Base-by-base conservation (phyloP, 371 early-diverging fungal genomes). In the Mucor lusitanicus region DNA sequence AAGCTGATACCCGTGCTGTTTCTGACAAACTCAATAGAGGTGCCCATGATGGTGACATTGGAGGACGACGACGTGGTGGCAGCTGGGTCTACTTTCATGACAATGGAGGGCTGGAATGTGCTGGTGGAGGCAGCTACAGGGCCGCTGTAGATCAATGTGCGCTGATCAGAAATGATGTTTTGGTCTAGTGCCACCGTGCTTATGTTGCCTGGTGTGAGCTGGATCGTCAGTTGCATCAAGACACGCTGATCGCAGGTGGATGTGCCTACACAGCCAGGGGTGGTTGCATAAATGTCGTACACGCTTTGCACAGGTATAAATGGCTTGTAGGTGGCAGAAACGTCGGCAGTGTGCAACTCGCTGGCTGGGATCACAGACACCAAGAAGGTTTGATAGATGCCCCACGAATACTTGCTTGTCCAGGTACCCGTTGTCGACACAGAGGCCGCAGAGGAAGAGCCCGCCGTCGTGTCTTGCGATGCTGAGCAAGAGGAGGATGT, bases 221-320 rank as follows among this genome's bases (percentile, higher is more conserved):
- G 69, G 23, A 89, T 61, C 3, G 68, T 67, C 3, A 90, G 72
- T 17, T 80, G 74, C 11, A 85, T 83, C 32, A 81, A 75, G 1
- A 80, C 78, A 25, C 90, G 84, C 63, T 76, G 71, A 33, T 69
- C 61, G 42, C 91, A 91, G 6, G 80, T 74, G 62, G 83, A 84
- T 27, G 83, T 83, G 60, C 84, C 82, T 33, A 86, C 81, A 72
- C 92, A 92, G 6, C 89, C 90, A 15, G 92, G 92, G 2, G 91
- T 87, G 46, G 75, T 81, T 48, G 87, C 72, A 65, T 83, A 89
- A 3, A 91, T 85, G 33, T 85, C 70, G 57, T 92, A 92, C 33
- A 81, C 76, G 7, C 91, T 92, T 19, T 86, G 77, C 9, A 82
- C 87, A 25, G 87, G 78, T 12, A 92, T 79, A 61, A 80, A 85